Conservation (phyloP, 2,329 filamentous ascomycete genomes). For the Penicillium expansum region DNA sequence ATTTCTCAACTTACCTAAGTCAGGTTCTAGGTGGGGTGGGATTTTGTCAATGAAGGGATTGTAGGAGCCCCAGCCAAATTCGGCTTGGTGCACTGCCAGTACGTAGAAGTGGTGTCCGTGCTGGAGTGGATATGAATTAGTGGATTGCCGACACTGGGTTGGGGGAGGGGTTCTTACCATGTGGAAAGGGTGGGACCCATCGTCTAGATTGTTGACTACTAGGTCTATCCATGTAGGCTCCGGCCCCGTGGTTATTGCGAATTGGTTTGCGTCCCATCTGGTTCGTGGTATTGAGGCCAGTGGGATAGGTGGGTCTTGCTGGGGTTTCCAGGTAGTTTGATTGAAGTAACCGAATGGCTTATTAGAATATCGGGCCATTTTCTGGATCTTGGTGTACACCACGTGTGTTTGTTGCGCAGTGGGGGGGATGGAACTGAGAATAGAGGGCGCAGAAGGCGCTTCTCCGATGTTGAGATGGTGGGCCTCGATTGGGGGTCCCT, state of each 20-base stretch:
- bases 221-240: conserved; percentile 46
- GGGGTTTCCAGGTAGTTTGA: conserved; percentile 46
- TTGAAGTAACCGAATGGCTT: conserved; percentile 50
- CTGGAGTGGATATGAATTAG: conserved; percentile 16
- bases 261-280: conserved; percentile 46
- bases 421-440: conserved; percentile 29
- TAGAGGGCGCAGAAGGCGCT: conserved; percentile 24
- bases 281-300: conserved; percentile 35
- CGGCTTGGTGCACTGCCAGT: conserved; percentile 27
- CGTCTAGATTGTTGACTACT: conserved; percentile 52
- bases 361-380: conserved; percentile 44
- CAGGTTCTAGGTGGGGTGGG: conserved; percentile 21
- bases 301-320: conserved; percentile 33
- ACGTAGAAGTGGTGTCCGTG: conserved; percentile 40
- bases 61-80: conserved; percentile 40
- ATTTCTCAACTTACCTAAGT: conserved; percentile 4
- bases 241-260: conserved; percentile 35
- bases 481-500: not conserved
- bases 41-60: conserved; percentile 33
- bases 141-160: not conserved
- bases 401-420: conserved; percentile 43
- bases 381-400: conserved; percentile 49
- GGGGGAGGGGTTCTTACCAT: conserved; percentile 33
- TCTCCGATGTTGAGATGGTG: conserved; percentile 29
- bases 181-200: conserved; percentile 52